phyloP scores from a whole-genome alignment of 495 filamentous ascomycete species.

The Penicillium coprophilum region DNA sequence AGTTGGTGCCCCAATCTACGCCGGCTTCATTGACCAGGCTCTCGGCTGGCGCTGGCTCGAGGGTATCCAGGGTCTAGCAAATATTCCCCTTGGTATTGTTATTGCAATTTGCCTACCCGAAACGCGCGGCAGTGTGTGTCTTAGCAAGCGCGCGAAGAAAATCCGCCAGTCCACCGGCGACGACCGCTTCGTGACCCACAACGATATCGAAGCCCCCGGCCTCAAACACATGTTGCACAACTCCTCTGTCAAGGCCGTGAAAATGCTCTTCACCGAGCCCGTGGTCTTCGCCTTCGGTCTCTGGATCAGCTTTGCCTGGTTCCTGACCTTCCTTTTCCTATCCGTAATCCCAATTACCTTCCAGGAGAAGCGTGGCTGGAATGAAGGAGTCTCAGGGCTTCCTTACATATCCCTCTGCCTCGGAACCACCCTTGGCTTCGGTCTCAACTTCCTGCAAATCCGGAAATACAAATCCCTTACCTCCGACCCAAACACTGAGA shows the following conservation, averaged over 20 bases:
- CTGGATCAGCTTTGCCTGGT: constrained; percentile 74
- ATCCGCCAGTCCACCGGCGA: constrained; percentile 59
- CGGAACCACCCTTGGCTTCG: constrained; percentile 65
- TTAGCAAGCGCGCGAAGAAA: constrained; percentile 56
- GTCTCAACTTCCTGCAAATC: constrained; percentile 56
- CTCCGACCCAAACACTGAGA: constrained; percentile 58
- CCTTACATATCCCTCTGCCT: constrained; percentile 71
- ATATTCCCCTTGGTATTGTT: constrained; percentile 56
- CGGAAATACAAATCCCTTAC: constrained; percentile 57
- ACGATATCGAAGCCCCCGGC: constrained; percentile 51
- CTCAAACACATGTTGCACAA: constrained; percentile 42
- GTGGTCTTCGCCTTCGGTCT: constrained; percentile 72
- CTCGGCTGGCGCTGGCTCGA: constrained; percentile 80
- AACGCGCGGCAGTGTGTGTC: constrained; percentile 64
- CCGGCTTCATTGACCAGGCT: constrained; percentile 68
- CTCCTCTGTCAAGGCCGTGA: constrained; percentile 55
- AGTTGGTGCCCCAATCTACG: constrained; percentile 67
- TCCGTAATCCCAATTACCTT: constrained; percentile 71
- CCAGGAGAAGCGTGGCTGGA: constrained; percentile 65
- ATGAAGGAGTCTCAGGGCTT: constrained; percentile 62
- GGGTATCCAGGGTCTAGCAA: constrained; percentile 72
- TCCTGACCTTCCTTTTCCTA: constrained; percentile 75
- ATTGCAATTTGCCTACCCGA: constrained; percentile 62
- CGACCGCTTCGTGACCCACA: constrained; percentile 64
- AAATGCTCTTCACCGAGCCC: constrained; percentile 69